Conservation (phyloP, 805 yeast species). For the Lipomyces kockii region DNA sequence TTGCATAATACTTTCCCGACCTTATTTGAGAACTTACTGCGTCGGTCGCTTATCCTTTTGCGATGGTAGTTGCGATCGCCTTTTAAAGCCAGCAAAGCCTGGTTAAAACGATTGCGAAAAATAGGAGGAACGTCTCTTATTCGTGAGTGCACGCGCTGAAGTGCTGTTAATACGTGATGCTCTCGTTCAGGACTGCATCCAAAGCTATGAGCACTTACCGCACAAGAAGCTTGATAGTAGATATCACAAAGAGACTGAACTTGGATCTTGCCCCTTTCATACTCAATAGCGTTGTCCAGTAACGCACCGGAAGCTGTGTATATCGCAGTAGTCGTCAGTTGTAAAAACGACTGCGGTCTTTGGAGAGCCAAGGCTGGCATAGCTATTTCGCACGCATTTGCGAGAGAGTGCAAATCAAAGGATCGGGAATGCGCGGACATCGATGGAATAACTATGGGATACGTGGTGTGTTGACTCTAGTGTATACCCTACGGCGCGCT, state of each 20-base stretch:
- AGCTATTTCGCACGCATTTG: conserved; percentile 1
- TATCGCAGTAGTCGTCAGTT: background rate
- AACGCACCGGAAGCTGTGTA: background rate
- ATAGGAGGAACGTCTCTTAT: background rate
- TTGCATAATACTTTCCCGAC: background rate
- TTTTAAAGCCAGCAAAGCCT: background rate
- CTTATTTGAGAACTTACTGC: background rate
- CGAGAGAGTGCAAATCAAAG: background rate
- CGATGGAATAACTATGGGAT: background rate
- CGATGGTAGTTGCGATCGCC: background rate
- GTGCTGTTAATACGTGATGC: background rate
- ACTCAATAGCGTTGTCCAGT: background rate
- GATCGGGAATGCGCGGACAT: background rate
- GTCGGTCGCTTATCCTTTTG: background rate
- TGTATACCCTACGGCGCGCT: background rate
- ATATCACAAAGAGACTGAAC: background rate
- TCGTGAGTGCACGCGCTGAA: background rate
- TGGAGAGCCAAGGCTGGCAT: background rate
- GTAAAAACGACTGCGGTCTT: conserved; percentile 5
- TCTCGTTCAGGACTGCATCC: background rate
- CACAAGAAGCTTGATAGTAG: conserved; percentile 6
- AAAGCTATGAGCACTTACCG: background rate
- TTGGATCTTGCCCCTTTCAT: background rate
- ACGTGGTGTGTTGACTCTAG: background rate
- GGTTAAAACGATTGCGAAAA: background rate